These are phyloP conservation scores for Hypomontagnella monticulosa DNA, from an alignment of 495 filamentous ascomycete genomes.

Conservation along the genomic window DNA sequence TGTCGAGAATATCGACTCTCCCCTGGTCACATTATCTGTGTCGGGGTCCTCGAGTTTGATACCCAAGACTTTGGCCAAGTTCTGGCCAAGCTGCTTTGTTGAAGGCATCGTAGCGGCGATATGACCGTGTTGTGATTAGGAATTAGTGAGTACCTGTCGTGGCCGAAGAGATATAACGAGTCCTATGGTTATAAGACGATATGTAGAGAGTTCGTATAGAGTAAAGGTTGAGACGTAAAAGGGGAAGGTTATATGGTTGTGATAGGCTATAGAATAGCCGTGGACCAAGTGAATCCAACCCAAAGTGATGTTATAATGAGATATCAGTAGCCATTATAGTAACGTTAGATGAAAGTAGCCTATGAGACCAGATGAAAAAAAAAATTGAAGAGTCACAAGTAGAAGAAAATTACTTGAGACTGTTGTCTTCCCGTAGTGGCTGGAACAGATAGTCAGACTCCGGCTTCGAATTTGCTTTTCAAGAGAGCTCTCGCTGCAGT, in stretches of 20 bases:
- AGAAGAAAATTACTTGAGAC: background rate
- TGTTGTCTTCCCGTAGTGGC: constrained; percentile 2
- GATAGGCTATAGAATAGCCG: no score
- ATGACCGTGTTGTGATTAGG: background rate
- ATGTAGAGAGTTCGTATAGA: no score
- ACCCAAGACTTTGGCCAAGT: constrained; percentile 80
- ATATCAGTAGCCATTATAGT: constrained; percentile 14
- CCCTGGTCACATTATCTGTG: constrained; percentile 67
- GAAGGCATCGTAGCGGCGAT: constrained; percentile 34
- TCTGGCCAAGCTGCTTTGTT: constrained; percentile 65
- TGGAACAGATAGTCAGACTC: background rate
- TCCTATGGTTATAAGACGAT: no score
- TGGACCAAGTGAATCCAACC: constrained; percentile 3
- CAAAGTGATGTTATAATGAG: constrained; percentile 11
- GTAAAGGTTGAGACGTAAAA: no score
- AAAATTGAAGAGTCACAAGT: background rate
- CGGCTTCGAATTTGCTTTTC: constrained; percentile 11
- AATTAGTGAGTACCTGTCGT: background rate
- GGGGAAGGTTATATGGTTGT: no score
- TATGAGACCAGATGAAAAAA: background rate
- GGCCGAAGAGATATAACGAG: no score
- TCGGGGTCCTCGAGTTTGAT: constrained; percentile 81
- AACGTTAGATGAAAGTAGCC: background rate
- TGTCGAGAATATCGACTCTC: constrained; percentile 83
- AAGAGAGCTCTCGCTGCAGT: background rate